Evolutionary conservation across 306 rosid genomes (phyloP), one percentile per base, ranked within the genome.

Genomic region (Notholithocarpus densiflorus): DNA sequence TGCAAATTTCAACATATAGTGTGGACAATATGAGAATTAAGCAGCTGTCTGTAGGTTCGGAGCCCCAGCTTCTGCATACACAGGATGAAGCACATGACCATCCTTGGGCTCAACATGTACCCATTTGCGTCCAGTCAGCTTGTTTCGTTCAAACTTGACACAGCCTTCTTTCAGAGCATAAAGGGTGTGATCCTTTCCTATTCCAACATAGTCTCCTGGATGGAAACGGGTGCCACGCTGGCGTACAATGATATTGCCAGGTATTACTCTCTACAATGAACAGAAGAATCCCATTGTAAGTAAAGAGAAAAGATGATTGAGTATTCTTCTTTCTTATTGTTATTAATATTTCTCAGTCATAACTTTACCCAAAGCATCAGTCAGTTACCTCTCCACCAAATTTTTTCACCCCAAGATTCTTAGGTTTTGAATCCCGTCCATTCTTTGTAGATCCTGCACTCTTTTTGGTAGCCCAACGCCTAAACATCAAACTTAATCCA

Each of bases 401-500:
- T 82, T 92, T 94, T 88, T 94, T 89, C 27, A 92, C 98, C 69
- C 98, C 98, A 59, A 94, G 97, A 86, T 89, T 83, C 89, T 94
- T 92, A 18, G 98, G 98, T 51, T 86, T 83, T 17, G 98, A 94
- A 84, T 94, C 97, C 32, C 98, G 86, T 48, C 97, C 98, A 69
- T 94, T 94, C 85, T 92, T 94, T 48, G 97, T 87, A 66, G 98
- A 92, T 60, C 97, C 98, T 9, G 92, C 97, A 18, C 89, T 70
- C 87, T 87, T 92, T 77, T 94, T 92, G 40, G 95, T 79, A 82
- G 98, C 98, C 97, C 98, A 94, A 8, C 98, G 93, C 77, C 92
- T 82, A 73, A 92, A 88, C 52, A 89, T 79, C 68, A 94, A 52
- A 86, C 91, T 87, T 84, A 92, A 84, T 68, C 97, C 97, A 73